A percentile compares a stretch with the other conserved stretches of the same genome.
These are phyloP conservation scores for Colletotrichum sp. DNA, from an alignment of 2,329 filamentous ascomycete species.

Conservation along the genomic window DNA sequence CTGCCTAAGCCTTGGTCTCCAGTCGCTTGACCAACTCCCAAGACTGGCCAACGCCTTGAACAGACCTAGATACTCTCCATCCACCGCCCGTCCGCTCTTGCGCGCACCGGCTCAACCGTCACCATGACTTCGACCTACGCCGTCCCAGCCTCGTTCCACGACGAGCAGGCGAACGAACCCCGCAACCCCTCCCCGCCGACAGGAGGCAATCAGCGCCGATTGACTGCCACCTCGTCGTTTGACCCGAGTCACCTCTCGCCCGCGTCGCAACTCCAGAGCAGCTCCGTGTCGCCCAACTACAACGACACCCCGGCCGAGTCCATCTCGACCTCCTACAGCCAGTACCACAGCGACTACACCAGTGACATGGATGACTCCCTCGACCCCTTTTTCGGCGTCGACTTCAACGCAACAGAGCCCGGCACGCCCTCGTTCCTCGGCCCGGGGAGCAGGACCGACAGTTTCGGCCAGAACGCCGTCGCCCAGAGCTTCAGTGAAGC, in stretches of 20 bases:
- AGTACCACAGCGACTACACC: conserved; percentile 54
- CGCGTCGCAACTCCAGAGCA: conserved; percentile 44
- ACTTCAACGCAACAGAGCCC: conserved; percentile 47
- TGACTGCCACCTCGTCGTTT: conserved; percentile 35
- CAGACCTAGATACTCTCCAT: neutral
- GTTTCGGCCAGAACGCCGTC: conserved; percentile 16
- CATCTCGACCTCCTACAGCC: conserved; percentile 43
- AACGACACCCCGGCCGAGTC: conserved; percentile 52
- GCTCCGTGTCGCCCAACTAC: conserved; percentile 41
- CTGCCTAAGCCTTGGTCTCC: neutral
- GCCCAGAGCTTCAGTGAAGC: neutral
- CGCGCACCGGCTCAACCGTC: conserved; percentile 9
- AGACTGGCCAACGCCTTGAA: neutral
- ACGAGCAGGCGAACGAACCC: conserved; percentile 36
- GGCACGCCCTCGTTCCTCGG: conserved; percentile 51
- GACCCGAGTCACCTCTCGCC: conserved; percentile 46
- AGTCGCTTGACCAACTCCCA: neutral
- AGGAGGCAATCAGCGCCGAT: conserved; percentile 21
- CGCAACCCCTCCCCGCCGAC: conserved; percentile 31
- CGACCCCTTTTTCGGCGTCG: conserved; percentile 56
- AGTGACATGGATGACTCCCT: conserved; percentile 45
- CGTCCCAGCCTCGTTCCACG: conserved; percentile 42
- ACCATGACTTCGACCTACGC: conserved; percentile 50
- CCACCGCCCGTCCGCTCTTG: neutral
- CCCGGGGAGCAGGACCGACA: conserved; percentile 19